Percentiles rank a stretch among this genome's conserved stretches.
Conservation (phyloP, 2,329 filamentous ascomycete species). For the Pseudogymnoascus sp. region DNA sequence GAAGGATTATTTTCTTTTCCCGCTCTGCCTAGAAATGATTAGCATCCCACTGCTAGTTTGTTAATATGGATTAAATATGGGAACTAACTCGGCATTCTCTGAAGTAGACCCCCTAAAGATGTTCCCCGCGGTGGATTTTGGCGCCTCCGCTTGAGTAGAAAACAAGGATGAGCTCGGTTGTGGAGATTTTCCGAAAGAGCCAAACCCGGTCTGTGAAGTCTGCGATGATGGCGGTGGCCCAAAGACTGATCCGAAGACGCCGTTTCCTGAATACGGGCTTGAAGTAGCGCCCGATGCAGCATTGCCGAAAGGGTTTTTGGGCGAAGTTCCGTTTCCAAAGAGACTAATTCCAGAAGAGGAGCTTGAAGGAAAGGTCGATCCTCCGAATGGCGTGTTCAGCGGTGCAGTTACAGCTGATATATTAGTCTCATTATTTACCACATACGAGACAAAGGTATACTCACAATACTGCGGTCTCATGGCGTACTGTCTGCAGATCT, state of each 20-base stretch:
- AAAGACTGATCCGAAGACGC: too few species aligned
- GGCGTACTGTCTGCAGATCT: constrained; percentile 17
- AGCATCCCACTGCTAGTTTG: background rate
- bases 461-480: constrained; percentile 5
- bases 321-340: background rate
- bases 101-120: background rate
- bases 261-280: too few species aligned
- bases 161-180: background rate
- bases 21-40: background rate
- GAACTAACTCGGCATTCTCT: background rate
- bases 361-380: background rate
- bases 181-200: background rate
- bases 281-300: background rate
- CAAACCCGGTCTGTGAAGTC: background rate
- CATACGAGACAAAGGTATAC: background rate
- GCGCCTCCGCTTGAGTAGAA: background rate
- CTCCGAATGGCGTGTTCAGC: too few species aligned
- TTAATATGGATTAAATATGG: background rate
- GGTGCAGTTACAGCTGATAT: background rate
- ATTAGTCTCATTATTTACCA: background rate
- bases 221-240: too few species aligned
- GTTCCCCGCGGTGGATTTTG: background rate
- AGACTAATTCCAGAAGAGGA: background rate
- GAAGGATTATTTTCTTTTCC: background rate
- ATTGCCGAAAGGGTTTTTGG: background rate